Evolutionary conservation across 2,329 filamentous ascomycete genomes (phyloP), one percentile per base, ranked within the genome.

Genomic region (Alternaria rosae): DNA sequence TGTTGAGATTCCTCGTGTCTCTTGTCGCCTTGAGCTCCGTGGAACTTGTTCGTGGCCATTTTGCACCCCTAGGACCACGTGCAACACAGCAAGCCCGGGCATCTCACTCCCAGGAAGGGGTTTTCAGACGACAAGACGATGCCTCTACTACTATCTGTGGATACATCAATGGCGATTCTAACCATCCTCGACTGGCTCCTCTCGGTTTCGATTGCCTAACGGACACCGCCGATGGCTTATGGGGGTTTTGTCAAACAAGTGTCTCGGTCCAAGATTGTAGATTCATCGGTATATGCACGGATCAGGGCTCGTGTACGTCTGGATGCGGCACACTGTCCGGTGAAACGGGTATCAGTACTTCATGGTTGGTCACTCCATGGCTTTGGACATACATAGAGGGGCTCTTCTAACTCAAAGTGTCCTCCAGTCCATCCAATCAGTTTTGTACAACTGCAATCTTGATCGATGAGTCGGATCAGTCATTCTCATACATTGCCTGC

Each of bases 401-500:
- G 38, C 47, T 23, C 48, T 26, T 42, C 47, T 52, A 42, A 58
- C 28, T 25, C 35, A 51, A 30, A 30, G 28, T 30, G 53, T 30
- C n/a, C n/a, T n/a, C 28, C 30, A 65, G 56, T 15, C 47, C 58
- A 51, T 26, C 38, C 30, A 45, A 41, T 30, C 44, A 61, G 38
- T 65, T 58, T 12, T 69, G 66, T 32, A 67, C 64, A 28, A 66
- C 61, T 32, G 57, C 54, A 10, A 50, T 67, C 12, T 41, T 67
- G 6, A 59, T 65, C 21, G 61, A 66, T 41, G 64, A 59, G 2
- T 57, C 57, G 26, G 64, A 65, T 54, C 64, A 69, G 38, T 57
- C 59, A n/a, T 69, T 45, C 42, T 57, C 62, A 43, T 67, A 67
- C 44, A 65, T 67, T 47, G 66, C 64, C 32, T 67, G 66, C 35